Conservation (phyloP, 1,284 basidiomycete genomes). For the Mycena citricolor region DNA sequence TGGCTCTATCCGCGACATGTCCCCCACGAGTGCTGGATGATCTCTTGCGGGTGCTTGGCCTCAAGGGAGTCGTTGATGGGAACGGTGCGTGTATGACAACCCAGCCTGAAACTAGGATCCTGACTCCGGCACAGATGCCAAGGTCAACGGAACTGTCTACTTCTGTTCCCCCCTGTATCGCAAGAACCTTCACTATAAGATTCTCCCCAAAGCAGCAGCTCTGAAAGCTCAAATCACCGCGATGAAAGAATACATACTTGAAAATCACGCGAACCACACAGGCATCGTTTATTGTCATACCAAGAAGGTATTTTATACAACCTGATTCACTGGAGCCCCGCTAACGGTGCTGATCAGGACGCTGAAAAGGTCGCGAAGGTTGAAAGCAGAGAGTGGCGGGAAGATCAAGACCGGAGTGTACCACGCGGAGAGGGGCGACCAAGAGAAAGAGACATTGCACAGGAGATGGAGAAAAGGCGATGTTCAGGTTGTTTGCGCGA, state of each 20-base stretch:
- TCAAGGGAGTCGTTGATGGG: constrained; percentile 65
- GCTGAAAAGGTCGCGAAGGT: constrained; percentile 69
- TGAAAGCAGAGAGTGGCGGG: constrained; percentile 59
- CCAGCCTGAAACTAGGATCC: no score
- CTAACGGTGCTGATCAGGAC: constrained; percentile 60
- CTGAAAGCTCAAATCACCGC: constrained; percentile 52
- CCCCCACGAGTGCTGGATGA: constrained; percentile 80
- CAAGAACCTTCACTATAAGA: constrained; percentile 79
- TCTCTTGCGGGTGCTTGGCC: constrained; percentile 70
- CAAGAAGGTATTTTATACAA: constrained; percentile 78
- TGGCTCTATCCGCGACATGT: constrained; percentile 86
- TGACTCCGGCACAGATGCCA: no score
- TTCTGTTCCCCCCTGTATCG: constrained; percentile 89
- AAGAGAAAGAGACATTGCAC: constrained; percentile 75
- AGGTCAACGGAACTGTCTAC: constrained; percentile 70
- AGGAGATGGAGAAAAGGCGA: constrained; percentile 72
- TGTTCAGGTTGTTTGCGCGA: constrained; percentile 89
- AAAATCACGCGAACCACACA: constrained; percentile 67
- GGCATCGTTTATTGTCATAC: constrained; percentile 92
- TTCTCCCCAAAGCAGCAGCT: constrained; percentile 71
- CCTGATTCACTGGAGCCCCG: no score
- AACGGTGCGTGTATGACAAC: constrained; percentile 44
- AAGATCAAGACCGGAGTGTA: constrained; percentile 85
- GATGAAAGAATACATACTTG: constrained; percentile 75
- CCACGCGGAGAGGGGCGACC: constrained; percentile 70